These are phyloP conservation scores for Myxozyma lipomycoides DNA, from an alignment of 805 yeast species.

Conservation along the genomic window DNA sequence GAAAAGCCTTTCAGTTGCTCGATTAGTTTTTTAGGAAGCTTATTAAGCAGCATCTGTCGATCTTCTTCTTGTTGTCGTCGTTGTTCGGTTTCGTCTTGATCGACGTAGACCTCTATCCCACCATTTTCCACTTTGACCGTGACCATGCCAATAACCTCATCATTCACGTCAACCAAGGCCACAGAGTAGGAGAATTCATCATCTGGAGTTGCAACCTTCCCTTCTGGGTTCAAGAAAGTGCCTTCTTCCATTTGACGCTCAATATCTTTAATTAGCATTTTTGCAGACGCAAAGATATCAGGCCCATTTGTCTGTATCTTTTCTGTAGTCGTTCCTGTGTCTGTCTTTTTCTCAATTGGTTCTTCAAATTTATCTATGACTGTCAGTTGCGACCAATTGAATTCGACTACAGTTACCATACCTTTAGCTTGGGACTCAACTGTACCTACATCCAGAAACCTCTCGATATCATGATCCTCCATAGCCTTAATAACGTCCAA, in stretches of 20 bases:
- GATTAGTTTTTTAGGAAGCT: conserved; percentile 12
- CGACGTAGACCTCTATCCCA: conserved; percentile 13
- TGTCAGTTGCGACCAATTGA: too few species aligned
- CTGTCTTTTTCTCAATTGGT: background rate
- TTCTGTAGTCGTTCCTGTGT: background rate
- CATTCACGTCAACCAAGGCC: conserved; percentile 18
- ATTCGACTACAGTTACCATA: too few species aligned
- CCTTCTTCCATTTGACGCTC: conserved; percentile 20
- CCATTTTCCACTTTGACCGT: conserved; percentile 14
- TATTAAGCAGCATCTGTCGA: conserved; percentile 1
- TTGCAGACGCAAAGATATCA: conserved; percentile 18
- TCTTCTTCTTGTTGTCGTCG: conserved; percentile 1
- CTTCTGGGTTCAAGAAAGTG: conserved; percentile 21
- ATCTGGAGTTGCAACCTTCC: conserved; percentile 15
- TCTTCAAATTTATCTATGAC: background rate
- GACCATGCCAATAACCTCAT: conserved; percentile 19
- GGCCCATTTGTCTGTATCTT: conserved; percentile 1
- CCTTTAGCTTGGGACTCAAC: background rate
- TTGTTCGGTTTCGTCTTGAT: conserved; percentile 2
- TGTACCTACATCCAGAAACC: background rate
- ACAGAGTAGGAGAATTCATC: conserved; percentile 20
- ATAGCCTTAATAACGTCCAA: conserved; percentile 13
- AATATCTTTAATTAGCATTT: conserved; percentile 17
- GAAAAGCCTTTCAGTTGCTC: conserved; percentile 23
- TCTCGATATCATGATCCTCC: conserved; percentile 16